Base-by-base conservation (phyloP, 495 filamentous ascomycete genomes). In the Penicillium steckii region DNA sequence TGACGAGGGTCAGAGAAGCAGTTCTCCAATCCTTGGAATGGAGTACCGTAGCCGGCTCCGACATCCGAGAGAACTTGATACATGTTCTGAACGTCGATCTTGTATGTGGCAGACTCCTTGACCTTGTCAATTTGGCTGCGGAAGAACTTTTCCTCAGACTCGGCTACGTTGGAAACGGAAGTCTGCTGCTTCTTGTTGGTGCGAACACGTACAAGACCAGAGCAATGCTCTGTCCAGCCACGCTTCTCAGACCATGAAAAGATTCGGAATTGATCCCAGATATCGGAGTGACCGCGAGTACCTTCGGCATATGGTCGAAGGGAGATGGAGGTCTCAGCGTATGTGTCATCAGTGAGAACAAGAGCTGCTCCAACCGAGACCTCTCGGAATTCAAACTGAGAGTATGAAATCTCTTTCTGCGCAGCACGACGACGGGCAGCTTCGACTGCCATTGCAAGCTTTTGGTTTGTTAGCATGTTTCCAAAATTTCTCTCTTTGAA, bases 381-480 rank as follows among this genome's bases (percentile, higher is more conserved):
- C 19, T 79, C 70, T 1, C 73, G 69, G 18, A 79, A 60, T 9
- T 67, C 65, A 40, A 59, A 53, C 8, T 61, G 55, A 0, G 57
- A 46, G 49, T 61, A 61, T 25, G 35, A 13, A 23, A 48, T 41
- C 15, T 61, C 61, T 21, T 48, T 38, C 17, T 44, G 35, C 30
- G 44, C 52, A 9, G 61, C 61, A 6, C 61, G 57, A 23, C 61
- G 45, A 13, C 58, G 52, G n/a, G 75, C 63, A 6, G 76, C 79
- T 52, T 82, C 77, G 8, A 73, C 57, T 0, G 70, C 74, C 78
- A 83, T 82, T 10, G 69, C 64, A 57, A 73, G 8, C 68, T 61
- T 26, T 44, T 43, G 5, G 1, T 4, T 2, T 37, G 44, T 61
- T 32, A 52, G 45, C 22, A 24, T 44, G 9, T 12, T 9, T 17